A percentile compares a stretch with the other conserved stretches of the same genome.
phyloP scores from a whole-genome alignment of 1,139 yeast species.

The Lodderomyces parapsilosis region DNA sequence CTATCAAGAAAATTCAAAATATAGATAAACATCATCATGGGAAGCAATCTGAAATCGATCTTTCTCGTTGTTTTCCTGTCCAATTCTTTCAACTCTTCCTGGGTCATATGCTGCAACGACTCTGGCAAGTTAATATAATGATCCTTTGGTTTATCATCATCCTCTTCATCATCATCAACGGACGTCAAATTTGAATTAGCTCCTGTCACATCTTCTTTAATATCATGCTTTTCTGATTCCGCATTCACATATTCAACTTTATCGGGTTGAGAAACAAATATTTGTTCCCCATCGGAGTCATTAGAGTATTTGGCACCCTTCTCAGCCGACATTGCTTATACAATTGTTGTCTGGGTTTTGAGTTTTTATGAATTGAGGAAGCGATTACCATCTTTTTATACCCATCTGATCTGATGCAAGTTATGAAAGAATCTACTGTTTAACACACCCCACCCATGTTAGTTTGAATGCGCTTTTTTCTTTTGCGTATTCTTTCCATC shows the following conservation, averaged over 20 bases:
- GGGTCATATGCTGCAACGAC: conserved; percentile 29
- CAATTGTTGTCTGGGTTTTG: too few relatives aligned
- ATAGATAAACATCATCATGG: conserved; percentile 52
- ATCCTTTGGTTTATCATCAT: conserved; percentile 4
- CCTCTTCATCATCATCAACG: conserved; percentile 6
- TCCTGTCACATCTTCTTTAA: conserved; percentile 91
- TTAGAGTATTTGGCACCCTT: not conserved
- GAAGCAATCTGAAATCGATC: conserved; percentile 53
- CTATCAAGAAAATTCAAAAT: conserved; percentile 57
- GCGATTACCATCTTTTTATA: too few relatives aligned
- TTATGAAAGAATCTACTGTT: too few relatives aligned
- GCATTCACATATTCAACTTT: conserved; percentile 81
- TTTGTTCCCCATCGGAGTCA: not conserved
- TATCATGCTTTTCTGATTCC: conserved; percentile 91
- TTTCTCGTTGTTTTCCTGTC: conserved; percentile 45
- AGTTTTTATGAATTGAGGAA: too few relatives aligned
- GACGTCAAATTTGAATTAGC: conserved; percentile 23
- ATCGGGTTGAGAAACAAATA: conserved; percentile 57
- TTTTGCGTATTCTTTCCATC: too few relatives aligned
- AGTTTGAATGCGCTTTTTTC: too few relatives aligned
- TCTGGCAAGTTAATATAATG: conserved; percentile 26
- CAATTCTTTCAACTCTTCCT: conserved; percentile 35
- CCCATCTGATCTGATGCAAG: too few relatives aligned
- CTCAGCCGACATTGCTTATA: not conserved
- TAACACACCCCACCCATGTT: too few relatives aligned